Conservation (phyloP, 148 eudicot species). For the Vaccinium macrocarpon region DNA sequence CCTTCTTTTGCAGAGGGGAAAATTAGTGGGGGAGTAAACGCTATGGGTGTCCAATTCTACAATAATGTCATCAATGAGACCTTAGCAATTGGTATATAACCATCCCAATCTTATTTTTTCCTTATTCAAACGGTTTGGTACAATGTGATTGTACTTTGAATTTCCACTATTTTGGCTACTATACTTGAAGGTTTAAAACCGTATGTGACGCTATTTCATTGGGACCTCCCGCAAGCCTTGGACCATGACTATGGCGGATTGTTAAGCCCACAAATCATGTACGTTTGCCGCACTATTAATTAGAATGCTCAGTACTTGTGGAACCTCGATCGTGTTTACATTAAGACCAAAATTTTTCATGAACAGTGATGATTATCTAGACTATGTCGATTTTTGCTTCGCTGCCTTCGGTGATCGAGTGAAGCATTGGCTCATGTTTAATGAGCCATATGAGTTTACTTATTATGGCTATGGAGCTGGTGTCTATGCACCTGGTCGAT, state of each 20-base stretch:
- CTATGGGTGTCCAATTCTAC: conserved; percentile 30
- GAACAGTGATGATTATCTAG: conserved; percentile 21
- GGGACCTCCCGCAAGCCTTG: conserved; percentile 44
- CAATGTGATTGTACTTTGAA: neutral
- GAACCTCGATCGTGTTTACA: too few species aligned
- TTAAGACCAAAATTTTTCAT: neutral
- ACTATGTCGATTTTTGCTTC: conserved; percentile 21
- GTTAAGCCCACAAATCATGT: conserved; percentile 32
- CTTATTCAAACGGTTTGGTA: neutral
- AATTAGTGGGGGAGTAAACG: conserved; percentile 33
- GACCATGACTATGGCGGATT: conserved; percentile 48
- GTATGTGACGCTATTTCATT: conserved; percentile 41
- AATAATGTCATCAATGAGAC: conserved; percentile 37
- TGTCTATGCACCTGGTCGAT: conserved; percentile 17
- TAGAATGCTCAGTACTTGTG: neutral
- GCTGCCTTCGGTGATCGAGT: conserved; percentile 20
- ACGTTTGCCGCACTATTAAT: conserved; percentile 6
- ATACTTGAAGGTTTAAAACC: conserved; percentile 38
- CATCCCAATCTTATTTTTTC: neutral
- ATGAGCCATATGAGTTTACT: conserved; percentile 11
- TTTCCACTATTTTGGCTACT: neutral
- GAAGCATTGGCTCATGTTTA: conserved; percentile 23
- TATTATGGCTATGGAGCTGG: conserved; percentile 7
- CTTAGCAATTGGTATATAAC: conserved; percentile 22
- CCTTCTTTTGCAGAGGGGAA: conserved; percentile 29